Base-by-base conservation (phyloP, 495 filamentous ascomycete genomes). In the Aspergillus bertholletiae region DNA sequence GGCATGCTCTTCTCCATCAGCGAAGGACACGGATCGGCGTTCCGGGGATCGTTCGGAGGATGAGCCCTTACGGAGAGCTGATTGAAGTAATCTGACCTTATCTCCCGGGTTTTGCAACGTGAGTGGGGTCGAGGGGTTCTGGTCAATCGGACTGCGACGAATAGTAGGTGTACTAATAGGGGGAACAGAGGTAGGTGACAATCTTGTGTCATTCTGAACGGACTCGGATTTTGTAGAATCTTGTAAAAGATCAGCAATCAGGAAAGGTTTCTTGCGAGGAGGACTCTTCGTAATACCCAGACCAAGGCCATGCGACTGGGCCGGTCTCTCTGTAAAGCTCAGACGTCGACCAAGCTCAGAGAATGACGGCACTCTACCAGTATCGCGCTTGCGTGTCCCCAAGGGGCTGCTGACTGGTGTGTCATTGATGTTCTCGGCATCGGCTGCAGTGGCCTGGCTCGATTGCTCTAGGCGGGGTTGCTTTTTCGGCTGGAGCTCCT, bases 201-300 rank as follows among this genome's bases (percentile, higher is more conserved):
- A 37, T 37, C 34, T n/a, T n/a, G 56, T 55, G 23, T 27, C 41
- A 13, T 51, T 45, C 21, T 53, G 46, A 24, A 50, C 24, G 12
- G 18, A 17, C 0, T 48, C 49, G 2, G 61, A 51, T 21, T 39
- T 18, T 15, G 48, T 28, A 5, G 55, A 53, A 12, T 56, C 53
- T 43, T 58, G 57, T 2, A 55, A 61, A 1, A 52, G 27, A 35
- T 54, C 17, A 24, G 39, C 39, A 8, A 54, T 18, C 0, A 47
- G 3, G 5, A 49, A 45, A 0, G 40, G 40, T n/a, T 55, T 46
- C 28, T 62, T 65, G 37, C 47, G 51, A 11, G 56, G 35, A 15
- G 71, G 69, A 30, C 64, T 74, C 34, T 51, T 50, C 0, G 69
- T 69, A 6, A 72, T 69, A 12, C 69, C 67, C 12, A 74, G 37